phyloP scores from a whole-genome alignment of 179 eudicot genomes.

The Corrigiola litoralis region DNA sequence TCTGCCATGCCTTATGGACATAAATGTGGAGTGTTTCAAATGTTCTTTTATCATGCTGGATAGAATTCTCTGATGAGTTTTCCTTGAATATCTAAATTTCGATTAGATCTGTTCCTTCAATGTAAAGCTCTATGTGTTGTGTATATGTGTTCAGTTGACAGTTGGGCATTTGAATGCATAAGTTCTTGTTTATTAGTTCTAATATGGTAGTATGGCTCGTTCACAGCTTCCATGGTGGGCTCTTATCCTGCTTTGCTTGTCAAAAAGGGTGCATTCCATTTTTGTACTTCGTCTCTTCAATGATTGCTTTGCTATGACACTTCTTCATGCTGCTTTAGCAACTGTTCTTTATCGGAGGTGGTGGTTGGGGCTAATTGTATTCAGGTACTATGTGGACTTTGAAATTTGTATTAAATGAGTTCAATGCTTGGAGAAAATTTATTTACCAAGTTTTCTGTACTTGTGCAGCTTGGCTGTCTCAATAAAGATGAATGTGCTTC shows the following conservation, averaged over 20 bases:
- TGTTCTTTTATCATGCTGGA: background rate
- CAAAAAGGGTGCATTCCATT: slow-evolving; percentile 91
- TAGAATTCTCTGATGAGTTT: background rate
- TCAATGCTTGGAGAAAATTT: background rate
- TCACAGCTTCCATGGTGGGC: slow-evolving; percentile 99
- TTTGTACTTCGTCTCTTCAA: slow-evolving; percentile 92
- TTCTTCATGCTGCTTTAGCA: slow-evolving; percentile 73
- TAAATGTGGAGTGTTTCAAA: background rate
- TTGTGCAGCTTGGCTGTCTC: slow-evolving; percentile 85
- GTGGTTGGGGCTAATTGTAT: slow-evolving; percentile 73
- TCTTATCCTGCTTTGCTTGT: slow-evolving; percentile 73
- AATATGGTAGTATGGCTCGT: background rate
- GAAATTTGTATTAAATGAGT: background rate
- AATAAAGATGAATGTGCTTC: slow-evolving; percentile 96
- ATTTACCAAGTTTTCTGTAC: slow-evolving; percentile 16
- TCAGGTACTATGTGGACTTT: slow-evolving; percentile 49
- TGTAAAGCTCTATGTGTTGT: background rate
- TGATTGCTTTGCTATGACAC: slow-evolving; percentile 88
- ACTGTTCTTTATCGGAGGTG: slow-evolving; percentile 68
- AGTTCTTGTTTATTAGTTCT: background rate
- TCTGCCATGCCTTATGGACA: background rate
- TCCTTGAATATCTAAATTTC: background rate
- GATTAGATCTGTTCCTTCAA: background rate
- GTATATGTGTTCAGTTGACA: background rate
- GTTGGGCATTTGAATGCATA: background rate